Conservation (phyloP, 495 filamentous ascomycete genomes). For the Penicillium macrosclerotiorum region DNA sequence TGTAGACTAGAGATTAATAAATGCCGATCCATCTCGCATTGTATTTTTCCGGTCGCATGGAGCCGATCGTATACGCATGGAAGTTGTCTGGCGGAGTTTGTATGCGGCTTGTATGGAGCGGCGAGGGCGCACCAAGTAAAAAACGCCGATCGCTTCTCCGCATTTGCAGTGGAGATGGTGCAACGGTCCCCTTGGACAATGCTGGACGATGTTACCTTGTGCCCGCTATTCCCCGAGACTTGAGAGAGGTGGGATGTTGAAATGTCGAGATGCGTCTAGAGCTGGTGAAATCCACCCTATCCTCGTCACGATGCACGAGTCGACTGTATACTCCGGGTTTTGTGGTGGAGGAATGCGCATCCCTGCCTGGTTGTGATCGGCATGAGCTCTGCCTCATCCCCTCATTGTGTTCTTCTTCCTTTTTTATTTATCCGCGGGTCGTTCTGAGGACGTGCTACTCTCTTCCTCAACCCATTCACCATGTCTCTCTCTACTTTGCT, state of each 20-base stretch:
- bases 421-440: slow-evolving; percentile 4
- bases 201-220: slow-evolving; percentile 26
- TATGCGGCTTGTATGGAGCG: neutral
- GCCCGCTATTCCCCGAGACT: slow-evolving; percentile 12
- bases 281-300: too few species aligned
- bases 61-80: too few species aligned
- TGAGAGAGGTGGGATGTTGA: neutral
- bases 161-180: slow-evolving; percentile 22
- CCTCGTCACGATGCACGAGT: too few species aligned
- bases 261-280: neutral
- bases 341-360: slow-evolving; percentile 16
- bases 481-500: slow-evolving; percentile 25
- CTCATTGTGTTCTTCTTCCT: slow-evolving; percentile 1
- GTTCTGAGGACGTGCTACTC: neutral
- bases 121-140: slow-evolving; percentile 1
- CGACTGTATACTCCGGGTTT: neutral
- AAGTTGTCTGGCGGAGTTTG: too few species aligned
- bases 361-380: slow-evolving; percentile 25
- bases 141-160: slow-evolving; percentile 27
- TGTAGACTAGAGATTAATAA: too few species aligned
- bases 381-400: slow-evolving; percentile 9
- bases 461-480: neutral
- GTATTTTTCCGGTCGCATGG: neutral
- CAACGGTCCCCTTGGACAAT: slow-evolving; percentile 19
- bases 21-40: neutral